Conservation (phyloP, 2,329 filamentous ascomycete genomes). For the Blastomyces emzantsi region DNA sequence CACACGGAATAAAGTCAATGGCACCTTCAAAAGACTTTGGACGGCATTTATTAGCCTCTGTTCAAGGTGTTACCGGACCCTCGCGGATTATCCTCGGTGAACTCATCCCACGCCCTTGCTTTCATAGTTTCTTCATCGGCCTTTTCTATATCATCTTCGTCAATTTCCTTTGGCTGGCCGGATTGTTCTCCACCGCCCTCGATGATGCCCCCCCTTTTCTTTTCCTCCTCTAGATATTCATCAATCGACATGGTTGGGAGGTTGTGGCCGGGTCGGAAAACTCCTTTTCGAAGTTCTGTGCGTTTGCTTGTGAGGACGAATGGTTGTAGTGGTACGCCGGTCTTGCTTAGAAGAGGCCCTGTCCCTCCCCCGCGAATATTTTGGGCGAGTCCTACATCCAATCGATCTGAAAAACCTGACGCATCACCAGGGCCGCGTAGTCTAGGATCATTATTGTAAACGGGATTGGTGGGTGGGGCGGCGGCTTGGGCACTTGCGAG, state of each 20-base stretch:
- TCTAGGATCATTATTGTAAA: conserved; percentile 30
- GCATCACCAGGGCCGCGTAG: conserved; percentile 41
- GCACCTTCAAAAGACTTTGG: background rate
- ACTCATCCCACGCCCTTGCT: conserved; percentile 92
- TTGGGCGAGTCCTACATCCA: conserved; percentile 56
- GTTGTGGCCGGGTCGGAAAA: conserved; percentile 87
- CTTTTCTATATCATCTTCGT: conserved; percentile 86
- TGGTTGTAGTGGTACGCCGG: conserved; percentile 79
- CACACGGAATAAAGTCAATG: background rate
- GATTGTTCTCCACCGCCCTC: conserved; percentile 78
- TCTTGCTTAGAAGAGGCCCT: conserved; percentile 63
- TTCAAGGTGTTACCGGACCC: conserved; percentile 44
- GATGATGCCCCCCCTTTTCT: conserved; percentile 73
- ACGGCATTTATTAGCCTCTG: conserved; percentile 30
- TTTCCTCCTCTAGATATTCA: conserved; percentile 92
- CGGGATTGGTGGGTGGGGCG: conserved; percentile 33
- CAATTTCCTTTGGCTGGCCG: conserved; percentile 57
- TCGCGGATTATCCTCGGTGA: conserved; percentile 77
- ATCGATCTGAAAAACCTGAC: conserved; percentile 58
- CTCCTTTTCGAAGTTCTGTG: conserved; percentile 64
- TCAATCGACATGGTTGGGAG: conserved; percentile 97
- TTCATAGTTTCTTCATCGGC: conserved; percentile 88
- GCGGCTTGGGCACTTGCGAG: conserved; percentile 58
- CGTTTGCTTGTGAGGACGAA: conserved; percentile 78
- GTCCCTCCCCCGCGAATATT: conserved; percentile 36